Conservation (phyloP, 129 eudicot species). For the Chrysanthemum makinoi region DNA sequence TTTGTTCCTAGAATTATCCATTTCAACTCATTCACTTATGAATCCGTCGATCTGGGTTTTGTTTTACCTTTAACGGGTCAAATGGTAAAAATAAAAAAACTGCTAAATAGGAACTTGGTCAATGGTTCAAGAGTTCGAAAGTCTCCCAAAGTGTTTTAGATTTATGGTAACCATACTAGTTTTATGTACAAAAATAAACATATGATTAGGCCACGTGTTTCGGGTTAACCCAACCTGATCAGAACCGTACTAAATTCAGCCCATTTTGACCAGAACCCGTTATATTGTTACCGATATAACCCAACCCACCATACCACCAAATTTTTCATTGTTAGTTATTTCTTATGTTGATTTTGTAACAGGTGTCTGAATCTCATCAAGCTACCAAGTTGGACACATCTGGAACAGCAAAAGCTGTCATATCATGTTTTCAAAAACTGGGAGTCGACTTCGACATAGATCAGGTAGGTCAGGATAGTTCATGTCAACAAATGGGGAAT, state of each 20-base stretch:
- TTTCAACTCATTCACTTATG: not conserved
- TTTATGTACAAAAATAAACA: not conserved
- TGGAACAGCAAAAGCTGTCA: conserved; percentile 97
- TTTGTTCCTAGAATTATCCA: not conserved
- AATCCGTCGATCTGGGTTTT: not conserved
- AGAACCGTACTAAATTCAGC: not conserved
- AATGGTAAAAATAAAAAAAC: not conserved
- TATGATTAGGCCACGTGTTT: not conserved
- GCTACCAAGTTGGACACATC: conserved; percentile 76
- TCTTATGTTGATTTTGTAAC: not conserved
- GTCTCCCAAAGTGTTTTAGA: not conserved
- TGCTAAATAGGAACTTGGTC: not conserved
- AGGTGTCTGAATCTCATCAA: conserved; percentile 96
- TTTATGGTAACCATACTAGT: not conserved
- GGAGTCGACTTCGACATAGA: conserved; percentile 74
- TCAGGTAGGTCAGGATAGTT: conserved; percentile 41
- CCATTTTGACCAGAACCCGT: not conserved
- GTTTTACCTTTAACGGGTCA: not conserved
- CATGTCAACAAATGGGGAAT: not conserved
- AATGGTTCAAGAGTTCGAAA: not conserved
- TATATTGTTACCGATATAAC: not conserved
- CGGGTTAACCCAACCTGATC: not conserved
- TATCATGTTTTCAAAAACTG: conserved; percentile 84
- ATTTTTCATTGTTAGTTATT: not conserved
- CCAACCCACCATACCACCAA: not conserved